Evolutionary conservation across 352 stramenopile species (phyloP), one percentile per base, ranked within the genome.

Genomic region (Globisporangium cylindrosporum): DNA sequence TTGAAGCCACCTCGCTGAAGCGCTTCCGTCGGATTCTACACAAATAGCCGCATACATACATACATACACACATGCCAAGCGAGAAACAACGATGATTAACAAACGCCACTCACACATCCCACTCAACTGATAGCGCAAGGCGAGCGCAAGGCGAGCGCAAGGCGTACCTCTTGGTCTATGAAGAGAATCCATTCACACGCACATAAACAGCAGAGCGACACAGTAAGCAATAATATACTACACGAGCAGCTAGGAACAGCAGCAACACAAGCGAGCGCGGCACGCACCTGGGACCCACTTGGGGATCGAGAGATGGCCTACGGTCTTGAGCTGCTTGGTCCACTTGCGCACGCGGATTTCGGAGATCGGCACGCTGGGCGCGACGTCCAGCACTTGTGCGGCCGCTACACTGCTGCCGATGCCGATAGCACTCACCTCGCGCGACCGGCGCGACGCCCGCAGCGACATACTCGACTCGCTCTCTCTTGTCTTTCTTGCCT

Each of bases 271-370:
- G 56, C 18, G 22, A 18, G 15, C 36, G 10, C 36, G 8, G 12
- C 0, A 41, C 78, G 36, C 67, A 92, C 86, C 84, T 15, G 86
- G 82, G 25, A 90, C 75, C 86, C 86, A 93, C 51, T 93, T 93
- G 48, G 77, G 72, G 62, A 93, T 79, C 53, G 76, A 75, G 65
- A 93, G 74, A 48, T 93, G 86, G 38, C 84, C 86, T n/a, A 93
- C 80, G 0, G 73, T 89, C 64, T 85, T 88, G 32, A 81, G 41
- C 72, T 92, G 81, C 65, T 84, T 88, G 27, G 66, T 84, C 86
- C 86, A 93, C 76, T 91, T 93, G 68, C 86, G 81, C 62, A 71
- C 75, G 60, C 82, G 86, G 70, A 93, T 86, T 55, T 92, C 82
- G 14, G 79, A 71, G 55, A 90, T 86, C 18, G 84, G 81, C 3